Conservation (phyloP, 768 basidiomycete species). For the Lentinula boryana region DNA sequence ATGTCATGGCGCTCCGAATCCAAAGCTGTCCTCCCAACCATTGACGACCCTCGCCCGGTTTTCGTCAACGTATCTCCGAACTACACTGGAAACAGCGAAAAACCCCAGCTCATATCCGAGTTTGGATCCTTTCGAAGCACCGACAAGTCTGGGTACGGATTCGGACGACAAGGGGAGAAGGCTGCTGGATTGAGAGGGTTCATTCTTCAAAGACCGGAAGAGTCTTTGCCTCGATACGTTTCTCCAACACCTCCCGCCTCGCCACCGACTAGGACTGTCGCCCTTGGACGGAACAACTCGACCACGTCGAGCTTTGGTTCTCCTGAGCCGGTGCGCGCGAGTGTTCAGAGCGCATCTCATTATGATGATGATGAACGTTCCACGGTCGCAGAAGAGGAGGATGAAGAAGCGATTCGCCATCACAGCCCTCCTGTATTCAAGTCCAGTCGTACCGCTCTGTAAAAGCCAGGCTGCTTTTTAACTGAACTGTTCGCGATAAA, state of each 20-base stretch:
- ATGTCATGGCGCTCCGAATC: slow-evolving; percentile 55
- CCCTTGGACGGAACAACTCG: slow-evolving; percentile 2
- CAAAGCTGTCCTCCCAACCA: slow-evolving; percentile 41
- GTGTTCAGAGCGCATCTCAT: background rate
- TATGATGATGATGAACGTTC: slow-evolving; percentile 6
- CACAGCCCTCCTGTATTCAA: slow-evolving; percentile 4
- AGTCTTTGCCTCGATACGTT: slow-evolving; percentile 56
- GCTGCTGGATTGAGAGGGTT: slow-evolving; percentile 56
- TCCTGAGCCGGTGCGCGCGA: background rate
- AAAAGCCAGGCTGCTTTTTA: background rate
- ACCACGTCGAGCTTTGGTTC: slow-evolving; percentile 14
- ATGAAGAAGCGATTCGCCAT: background rate
- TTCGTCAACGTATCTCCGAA: slow-evolving; percentile 29
- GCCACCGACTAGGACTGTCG: slow-evolving; percentile 7
- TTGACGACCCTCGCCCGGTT: slow-evolving; percentile 27
- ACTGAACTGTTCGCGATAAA: background rate
- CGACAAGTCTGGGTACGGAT: slow-evolving; percentile 57
- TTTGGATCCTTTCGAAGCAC: slow-evolving; percentile 8
- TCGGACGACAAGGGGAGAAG: slow-evolving; percentile 76
- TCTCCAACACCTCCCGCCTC: slow-evolving; percentile 22
- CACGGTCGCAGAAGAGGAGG: slow-evolving; percentile 6
- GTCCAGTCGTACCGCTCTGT: slow-evolving; percentile 8
- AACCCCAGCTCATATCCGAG: slow-evolving; percentile 10
- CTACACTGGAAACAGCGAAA: slow-evolving; percentile 21
- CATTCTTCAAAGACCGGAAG: slow-evolving; percentile 39